Base-by-base conservation (phyloP, 2,329 filamentous ascomycete species). In the Xylariaceae sp. region DNA sequence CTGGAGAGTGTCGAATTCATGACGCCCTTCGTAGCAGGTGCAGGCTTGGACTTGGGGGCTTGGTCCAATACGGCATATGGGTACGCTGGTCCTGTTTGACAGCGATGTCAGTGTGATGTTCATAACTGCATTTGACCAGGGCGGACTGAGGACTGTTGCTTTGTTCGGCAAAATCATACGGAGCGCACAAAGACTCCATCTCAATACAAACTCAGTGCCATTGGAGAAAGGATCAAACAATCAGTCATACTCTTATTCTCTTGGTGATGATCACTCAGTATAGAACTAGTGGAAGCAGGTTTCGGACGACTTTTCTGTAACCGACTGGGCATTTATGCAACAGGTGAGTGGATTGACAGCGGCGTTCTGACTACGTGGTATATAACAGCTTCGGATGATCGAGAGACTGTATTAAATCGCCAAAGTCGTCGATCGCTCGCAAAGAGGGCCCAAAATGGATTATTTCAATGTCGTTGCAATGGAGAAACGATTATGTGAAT, bases 301-400 rank as follows among this genome's bases (percentile, higher is more conserved):
- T 16, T 40, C 45, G 59, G 44, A 48, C 54, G 58, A 53, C 52
- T 50, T 58, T 65, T 67, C 36, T 67, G 63, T 33, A 69, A 48
- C 52, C 61, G 60, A 62, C 65, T 68, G 60, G 56, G 64, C 67
- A 68, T 67, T 50, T 66, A 63, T 59, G 48, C 22, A 60, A 53
- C 43, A 47, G 40, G n/a, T 22, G 40, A 38, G 38, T 38, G 34
- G 41, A 39, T 40, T 38, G 42, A 5, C 43, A 42, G 40, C 6
- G 9, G 39, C 31, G 22, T 42, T 36, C 41, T 42, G 41, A 42
- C 33, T 47, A 38, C 9, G 9, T 38, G 16, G 34, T 16, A 16
- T 38, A 38, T 4, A 5, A 28, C 22, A 28, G 22, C 22, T 28
- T 28, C 22, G 22, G 22, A 28, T 28, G 22, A 28, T 28, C 4